Evolutionary conservation across 306 rosid species (phyloP).

Genomic region (Trichosanthes truncata): DNA sequence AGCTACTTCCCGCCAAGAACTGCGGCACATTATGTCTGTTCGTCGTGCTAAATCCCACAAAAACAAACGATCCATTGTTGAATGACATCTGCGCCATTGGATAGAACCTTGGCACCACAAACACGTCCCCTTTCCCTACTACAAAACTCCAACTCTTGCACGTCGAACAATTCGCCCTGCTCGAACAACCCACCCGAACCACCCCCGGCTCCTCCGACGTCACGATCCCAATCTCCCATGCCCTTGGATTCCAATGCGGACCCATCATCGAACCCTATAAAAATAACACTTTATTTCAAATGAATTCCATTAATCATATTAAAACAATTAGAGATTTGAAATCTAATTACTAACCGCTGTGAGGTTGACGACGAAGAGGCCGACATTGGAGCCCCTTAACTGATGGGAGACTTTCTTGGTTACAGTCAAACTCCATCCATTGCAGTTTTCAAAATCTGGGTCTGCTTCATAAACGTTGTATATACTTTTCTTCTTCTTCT

Average conservation of each 20-base stretch:
- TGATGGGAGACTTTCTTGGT: constrained; percentile 26
- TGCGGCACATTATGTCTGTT: constrained; percentile 40
- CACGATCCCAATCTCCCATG: constrained; percentile 55
- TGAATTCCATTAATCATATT: neutral
- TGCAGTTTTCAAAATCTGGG: constrained; percentile 51
- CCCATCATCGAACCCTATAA: constrained; percentile 79
- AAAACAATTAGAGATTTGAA: neutral
- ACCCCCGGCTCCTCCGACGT: constrained; percentile 54
- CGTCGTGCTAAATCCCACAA: constrained; percentile 74
- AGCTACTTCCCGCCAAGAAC: constrained; percentile 54
- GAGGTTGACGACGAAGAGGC: constrained; percentile 68
- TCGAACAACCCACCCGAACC: constrained; percentile 53
- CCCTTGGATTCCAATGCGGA: constrained; percentile 86
- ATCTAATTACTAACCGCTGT: constrained; percentile 32
- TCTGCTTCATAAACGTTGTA: constrained; percentile 36
- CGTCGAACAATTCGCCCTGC: constrained; percentile 17
- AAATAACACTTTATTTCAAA: neutral
- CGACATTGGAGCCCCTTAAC: constrained; percentile 38
- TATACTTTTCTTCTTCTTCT: constrained; percentile 19
- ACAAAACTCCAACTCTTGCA: constrained; percentile 51
- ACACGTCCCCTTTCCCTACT: constrained; percentile 63
- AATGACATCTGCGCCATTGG: constrained; percentile 90
- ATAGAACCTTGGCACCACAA: constrained; percentile 63
- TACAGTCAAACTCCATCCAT: constrained; percentile 73
- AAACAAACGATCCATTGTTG: constrained; percentile 49